These are phyloP conservation scores for Tephrocybe sp. DNA, from an alignment of 768 basidiomycete species.

Conservation along the genomic window DNA sequence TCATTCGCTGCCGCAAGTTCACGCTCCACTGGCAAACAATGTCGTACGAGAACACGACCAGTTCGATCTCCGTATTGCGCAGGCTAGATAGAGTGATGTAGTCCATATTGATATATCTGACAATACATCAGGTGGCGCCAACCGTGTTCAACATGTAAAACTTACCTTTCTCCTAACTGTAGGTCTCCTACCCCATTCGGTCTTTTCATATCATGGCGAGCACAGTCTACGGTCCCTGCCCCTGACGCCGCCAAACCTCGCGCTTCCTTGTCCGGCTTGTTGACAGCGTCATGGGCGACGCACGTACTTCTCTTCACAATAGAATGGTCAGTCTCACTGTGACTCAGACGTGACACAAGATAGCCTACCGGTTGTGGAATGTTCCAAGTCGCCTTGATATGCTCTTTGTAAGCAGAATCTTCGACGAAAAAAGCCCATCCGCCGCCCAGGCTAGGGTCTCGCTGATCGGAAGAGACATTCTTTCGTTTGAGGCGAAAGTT, in stretches of 20 bases:
- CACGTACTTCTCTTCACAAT: not conserved
- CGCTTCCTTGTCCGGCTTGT: slow-evolving; percentile 5
- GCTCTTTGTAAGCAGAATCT: slow-evolving; percentile 2
- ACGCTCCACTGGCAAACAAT: slow-evolving; percentile 26
- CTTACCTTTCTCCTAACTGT: slow-evolving; percentile 12
- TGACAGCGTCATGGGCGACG: slow-evolving; percentile 2
- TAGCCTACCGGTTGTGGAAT: not conserved
- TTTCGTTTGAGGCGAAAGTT: slow-evolving; percentile 24
- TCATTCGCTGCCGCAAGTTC: slow-evolving; percentile 13
- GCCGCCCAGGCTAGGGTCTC: slow-evolving; percentile 12
- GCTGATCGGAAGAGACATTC: slow-evolving; percentile 16
- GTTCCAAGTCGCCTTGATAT: not conserved
- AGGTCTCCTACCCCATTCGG: slow-evolving; percentile 14
- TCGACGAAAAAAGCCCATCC: slow-evolving; percentile 15
- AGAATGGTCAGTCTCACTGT: too few species aligned
- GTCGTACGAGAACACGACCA: slow-evolving; percentile 21
- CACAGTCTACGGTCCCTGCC: slow-evolving; percentile 19
- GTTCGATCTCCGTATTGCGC: not conserved
- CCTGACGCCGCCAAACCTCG: slow-evolving; percentile 9
- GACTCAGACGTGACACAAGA: not conserved
- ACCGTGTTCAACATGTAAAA: not conserved
- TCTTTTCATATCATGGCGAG: slow-evolving; percentile 18
- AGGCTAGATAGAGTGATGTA: slow-evolving; percentile 14
- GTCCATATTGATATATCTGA: slow-evolving; percentile 6
- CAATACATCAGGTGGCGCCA: not conserved